Evolutionary conservation across 176 grass and related monocot species (phyloP).

Genomic region (Alopecurus myosuroides): DNA sequence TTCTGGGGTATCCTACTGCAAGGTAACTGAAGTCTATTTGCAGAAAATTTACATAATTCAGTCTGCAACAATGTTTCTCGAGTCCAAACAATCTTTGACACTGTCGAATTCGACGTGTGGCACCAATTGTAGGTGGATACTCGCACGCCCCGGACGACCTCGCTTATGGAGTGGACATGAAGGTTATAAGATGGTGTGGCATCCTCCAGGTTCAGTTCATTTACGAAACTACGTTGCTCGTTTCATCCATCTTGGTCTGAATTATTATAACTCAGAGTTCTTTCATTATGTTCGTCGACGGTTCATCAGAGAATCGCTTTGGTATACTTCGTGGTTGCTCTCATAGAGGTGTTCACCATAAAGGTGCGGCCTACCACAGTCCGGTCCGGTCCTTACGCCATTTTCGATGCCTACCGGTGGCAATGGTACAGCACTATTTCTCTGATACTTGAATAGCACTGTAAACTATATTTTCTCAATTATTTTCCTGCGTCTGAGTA

Average conservation of each 20-base stretch:
- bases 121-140: conserved; percentile 57
- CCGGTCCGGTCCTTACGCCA: conserved; percentile 28
- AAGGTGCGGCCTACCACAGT: conserved; percentile 39
- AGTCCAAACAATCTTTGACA: neutral
- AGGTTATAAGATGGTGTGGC: conserved; percentile 73
- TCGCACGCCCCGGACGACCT: conserved; percentile 72
- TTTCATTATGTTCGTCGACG: neutral
- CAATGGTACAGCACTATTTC: conserved; percentile 48
- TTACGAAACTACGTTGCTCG: neutral
- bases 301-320: conserved; percentile 59
- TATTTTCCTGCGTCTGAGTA: neutral
- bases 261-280: neutral
- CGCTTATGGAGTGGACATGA: conserved; percentile 78
- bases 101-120: neutral
- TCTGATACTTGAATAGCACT: neutral
- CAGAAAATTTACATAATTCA: neutral
- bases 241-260: neutral
- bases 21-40: conserved; percentile 24
- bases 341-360: conserved; percentile 47
- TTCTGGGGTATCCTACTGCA: conserved; percentile 73
- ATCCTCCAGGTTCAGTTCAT: conserved; percentile 60
- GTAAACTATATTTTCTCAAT: neutral
- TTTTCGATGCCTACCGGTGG: conserved; percentile 50
- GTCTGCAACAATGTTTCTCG: neutral
- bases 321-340: conserved; percentile 66